Evolutionary conservation across 352 stramenopile genomes (phyloP).

Genomic region (Globisporangium orthogonon): DNA sequence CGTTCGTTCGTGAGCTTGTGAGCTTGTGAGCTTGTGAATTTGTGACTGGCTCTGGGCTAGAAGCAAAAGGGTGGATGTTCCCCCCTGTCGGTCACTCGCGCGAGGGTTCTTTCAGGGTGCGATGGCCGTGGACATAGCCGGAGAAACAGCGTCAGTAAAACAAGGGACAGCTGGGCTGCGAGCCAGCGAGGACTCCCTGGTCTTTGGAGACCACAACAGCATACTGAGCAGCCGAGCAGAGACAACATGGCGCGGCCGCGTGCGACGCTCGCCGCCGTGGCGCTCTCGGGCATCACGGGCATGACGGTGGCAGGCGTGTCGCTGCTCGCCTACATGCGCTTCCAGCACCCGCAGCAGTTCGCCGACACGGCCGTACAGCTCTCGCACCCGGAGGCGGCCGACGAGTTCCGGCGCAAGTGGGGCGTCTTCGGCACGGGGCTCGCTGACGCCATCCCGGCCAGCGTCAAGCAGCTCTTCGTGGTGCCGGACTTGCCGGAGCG

Average conservation of each 20-base stretch:
- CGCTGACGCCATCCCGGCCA: conserved; percentile 56
- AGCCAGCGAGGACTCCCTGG: no score
- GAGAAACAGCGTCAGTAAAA: no score
- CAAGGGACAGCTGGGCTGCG: no score
- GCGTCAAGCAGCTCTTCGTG: conserved; percentile 56
- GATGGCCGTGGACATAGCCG: no score
- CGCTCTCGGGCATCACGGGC: conserved; percentile 69
- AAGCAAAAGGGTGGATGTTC: no score
- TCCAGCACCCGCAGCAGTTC: conserved; percentile 80
- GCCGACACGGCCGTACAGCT: conserved; percentile 73
- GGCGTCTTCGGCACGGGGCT: conserved; percentile 80
- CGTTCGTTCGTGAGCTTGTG: no score
- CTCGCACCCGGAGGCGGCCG: conserved; percentile 63
- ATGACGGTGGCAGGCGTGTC: conserved; percentile 81
- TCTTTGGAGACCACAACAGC: no score
- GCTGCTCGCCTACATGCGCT: conserved; percentile 74
- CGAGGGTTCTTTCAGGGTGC: no score
- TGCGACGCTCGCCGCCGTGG: conserved; percentile 46
- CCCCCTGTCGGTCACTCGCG: no score
- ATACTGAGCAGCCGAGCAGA: no score
- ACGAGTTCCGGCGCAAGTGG: conserved; percentile 75
- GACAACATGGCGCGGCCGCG: conserved; percentile 26
- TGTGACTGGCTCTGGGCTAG: no score
- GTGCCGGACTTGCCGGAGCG: conserved; percentile 63
- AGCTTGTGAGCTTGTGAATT: no score